phyloP scores from a whole-genome alignment of 495 filamentous ascomycete species.

The Trichoderma orchidacearum region DNA sequence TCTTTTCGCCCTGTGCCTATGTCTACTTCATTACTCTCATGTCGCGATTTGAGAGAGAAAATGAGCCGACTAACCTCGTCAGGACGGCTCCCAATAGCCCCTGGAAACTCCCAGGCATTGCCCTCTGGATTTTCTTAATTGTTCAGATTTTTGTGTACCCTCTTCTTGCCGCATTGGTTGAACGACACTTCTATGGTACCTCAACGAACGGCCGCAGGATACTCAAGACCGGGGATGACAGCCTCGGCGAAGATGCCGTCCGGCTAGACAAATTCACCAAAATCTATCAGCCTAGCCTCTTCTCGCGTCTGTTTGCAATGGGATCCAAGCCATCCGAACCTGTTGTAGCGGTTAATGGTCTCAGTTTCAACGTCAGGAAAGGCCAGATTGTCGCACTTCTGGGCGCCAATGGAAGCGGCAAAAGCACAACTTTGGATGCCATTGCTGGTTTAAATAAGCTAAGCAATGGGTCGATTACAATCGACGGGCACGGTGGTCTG shows the following conservation, averaged over 20 bases:
- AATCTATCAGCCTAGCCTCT: conserved; percentile 51
- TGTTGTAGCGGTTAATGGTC: conserved; percentile 57
- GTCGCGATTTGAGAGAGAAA: conserved; percentile 50
- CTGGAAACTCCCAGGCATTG: conserved; percentile 50
- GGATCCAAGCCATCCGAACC: conserved; percentile 39
- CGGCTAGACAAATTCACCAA: conserved; percentile 58
- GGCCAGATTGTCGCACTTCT: conserved; percentile 74
- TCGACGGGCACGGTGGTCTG: conserved; percentile 60
- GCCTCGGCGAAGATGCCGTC: conserved; percentile 38
- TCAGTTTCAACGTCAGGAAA: conserved; percentile 49
- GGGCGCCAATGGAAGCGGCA: conserved; percentile 77
- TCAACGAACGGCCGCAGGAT: conserved; percentile 46
- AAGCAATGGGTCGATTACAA: conserved; percentile 54
- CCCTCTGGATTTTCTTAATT: conserved; percentile 53
- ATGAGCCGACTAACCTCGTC: conserved; percentile 39
- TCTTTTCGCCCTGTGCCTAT: conserved; percentile 70
- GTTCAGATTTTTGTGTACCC: conserved; percentile 64
- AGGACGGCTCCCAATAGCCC: conserved; percentile 42
- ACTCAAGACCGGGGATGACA: conserved; percentile 18
- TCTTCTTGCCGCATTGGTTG: conserved; percentile 53
- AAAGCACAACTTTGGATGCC: conserved; percentile 75
- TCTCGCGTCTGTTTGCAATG: conserved; percentile 42
- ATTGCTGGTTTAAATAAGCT: conserved; percentile 67
- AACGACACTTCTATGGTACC: conserved; percentile 63
- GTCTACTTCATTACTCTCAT: conserved; percentile 56